These are phyloP conservation scores for Thielaviopsis populi DNA, from an alignment of 2,329 filamentous ascomycete genomes.

Conservation along the genomic window DNA sequence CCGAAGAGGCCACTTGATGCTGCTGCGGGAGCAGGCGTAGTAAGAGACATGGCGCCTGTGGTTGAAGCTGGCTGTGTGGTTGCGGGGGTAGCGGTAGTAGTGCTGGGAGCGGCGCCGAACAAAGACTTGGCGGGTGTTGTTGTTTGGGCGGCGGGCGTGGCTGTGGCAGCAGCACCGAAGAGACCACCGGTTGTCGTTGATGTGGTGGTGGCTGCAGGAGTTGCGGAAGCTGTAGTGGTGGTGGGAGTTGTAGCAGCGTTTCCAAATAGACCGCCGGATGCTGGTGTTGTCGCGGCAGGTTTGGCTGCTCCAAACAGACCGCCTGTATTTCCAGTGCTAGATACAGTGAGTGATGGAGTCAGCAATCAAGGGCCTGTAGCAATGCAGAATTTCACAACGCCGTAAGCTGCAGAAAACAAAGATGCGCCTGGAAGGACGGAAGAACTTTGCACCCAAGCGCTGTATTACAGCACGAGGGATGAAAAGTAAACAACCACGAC, in stretches of 20 bases:
- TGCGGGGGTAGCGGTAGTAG: constrained; percentile 9
- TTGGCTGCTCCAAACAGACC: constrained; percentile 10
- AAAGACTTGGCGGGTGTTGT: constrained; percentile 19
- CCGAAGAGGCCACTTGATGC: constrained; percentile 19
- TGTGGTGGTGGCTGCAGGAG: constrained; percentile 12
- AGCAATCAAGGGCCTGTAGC: constrained; percentile 5
- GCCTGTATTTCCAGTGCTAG: constrained; percentile 18
- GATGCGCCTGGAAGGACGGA: background rate
- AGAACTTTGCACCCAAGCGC: background rate
- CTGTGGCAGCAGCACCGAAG: constrained; percentile 23
- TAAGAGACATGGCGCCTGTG: background rate
- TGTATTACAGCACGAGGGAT: background rate
- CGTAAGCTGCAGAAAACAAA: constrained; percentile 6
- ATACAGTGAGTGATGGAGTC: constrained; percentile 3
- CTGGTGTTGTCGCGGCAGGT: constrained; percentile 23
- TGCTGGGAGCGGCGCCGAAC: constrained; percentile 10
- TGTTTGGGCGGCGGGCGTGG: constrained; percentile 16
- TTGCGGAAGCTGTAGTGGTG: constrained; percentile 22
- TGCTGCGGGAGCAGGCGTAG: constrained; percentile 9
- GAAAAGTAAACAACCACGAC: background rate
- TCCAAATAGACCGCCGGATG: constrained; percentile 27
- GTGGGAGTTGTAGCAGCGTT: constrained; percentile 19
- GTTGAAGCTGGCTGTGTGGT: constrained; percentile 15
- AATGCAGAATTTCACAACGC: background rate
- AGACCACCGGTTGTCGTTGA: constrained; percentile 25